Evolutionary conservation across 2,329 filamentous ascomycete species (phyloP).

Genomic region (Thielaviopsis punctulata): DNA sequence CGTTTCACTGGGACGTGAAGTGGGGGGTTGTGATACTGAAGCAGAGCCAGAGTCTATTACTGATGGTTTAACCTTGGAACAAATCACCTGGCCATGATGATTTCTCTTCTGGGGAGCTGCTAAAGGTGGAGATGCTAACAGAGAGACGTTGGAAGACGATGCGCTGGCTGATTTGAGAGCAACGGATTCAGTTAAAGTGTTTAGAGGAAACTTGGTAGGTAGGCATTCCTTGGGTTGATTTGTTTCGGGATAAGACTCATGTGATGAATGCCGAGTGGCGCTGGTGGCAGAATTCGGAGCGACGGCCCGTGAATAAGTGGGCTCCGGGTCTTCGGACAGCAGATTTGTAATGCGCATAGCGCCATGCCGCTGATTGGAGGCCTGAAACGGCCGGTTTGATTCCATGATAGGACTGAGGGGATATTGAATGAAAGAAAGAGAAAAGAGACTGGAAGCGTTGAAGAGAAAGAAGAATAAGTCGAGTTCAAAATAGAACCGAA

Average conservation of each 20-base stretch:
- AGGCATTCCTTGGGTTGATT: not conserved
- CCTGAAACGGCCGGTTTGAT: not conserved
- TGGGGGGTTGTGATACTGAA: not conserved
- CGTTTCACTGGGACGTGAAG: not conserved
- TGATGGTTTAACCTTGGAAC: not conserved
- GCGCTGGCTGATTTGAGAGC: not conserved
- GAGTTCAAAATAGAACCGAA: too few relatives aligned
- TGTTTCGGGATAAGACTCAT: not conserved
- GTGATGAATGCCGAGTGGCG: too few relatives aligned
- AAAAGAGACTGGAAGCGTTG: not conserved
- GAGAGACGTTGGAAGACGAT: not conserved
- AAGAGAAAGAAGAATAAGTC: not conserved
- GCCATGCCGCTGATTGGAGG: not conserved
- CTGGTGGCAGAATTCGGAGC: not conserved
- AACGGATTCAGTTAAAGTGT: not conserved
- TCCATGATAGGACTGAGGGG: not conserved
- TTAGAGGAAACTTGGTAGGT: not conserved
- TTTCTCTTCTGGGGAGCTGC: conserved; percentile 2
- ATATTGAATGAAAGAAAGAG: not conserved
- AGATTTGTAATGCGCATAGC: conserved; percentile 5
- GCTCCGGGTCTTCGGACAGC: not conserved
- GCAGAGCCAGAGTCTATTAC: not conserved
- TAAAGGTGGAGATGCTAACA: not conserved
- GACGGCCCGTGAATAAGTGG: not conserved
- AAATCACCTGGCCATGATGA: not conserved